These are phyloP conservation scores for Monosporascus sp. DNA, from an alignment of 2,329 filamentous ascomycete genomes.

Conservation along the genomic window DNA sequence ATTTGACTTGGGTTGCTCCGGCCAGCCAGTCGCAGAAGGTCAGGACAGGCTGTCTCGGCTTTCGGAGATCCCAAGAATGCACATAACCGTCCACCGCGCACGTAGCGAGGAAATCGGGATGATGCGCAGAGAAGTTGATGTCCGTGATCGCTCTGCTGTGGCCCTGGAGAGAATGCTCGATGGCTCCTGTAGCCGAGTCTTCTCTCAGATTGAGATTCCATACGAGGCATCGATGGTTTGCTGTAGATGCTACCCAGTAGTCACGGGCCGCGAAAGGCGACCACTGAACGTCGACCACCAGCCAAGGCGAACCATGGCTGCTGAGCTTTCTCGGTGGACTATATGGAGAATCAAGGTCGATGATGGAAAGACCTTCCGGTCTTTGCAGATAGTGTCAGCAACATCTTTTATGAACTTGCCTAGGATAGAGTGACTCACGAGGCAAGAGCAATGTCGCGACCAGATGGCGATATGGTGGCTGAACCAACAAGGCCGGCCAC, in stretches of 20 bases:
- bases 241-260: constrained; percentile 91
- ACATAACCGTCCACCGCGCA: constrained; percentile 92
- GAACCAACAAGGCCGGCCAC: constrained; percentile 81
- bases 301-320: constrained; percentile 84
- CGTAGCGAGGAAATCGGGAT: constrained; percentile 83
- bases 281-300: constrained; percentile 95
- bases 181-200: constrained; percentile 63
- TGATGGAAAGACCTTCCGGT: constrained; percentile 82
- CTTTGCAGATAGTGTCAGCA: constrained; percentile 32
- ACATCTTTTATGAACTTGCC: no score
- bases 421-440: constrained; percentile 46
- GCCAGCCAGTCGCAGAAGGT: constrained; percentile 92
- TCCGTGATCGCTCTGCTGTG: constrained; percentile 89
- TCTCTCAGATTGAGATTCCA: constrained; percentile 84
- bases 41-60: constrained; percentile 66
- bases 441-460: constrained; percentile 83
- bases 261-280: constrained; percentile 85
- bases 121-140: constrained; percentile 91
- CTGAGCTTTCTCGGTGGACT: constrained; percentile 77
- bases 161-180: constrained; percentile 83
- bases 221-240: constrained; percentile 88
- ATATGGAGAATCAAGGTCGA: constrained; percentile 86
- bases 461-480: constrained; percentile 87
- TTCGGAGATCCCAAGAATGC: constrained; percentile 84
- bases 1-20: constrained; percentile 92